Conservation (phyloP, 1,139 yeast species). For the Waltiozyma sp. region DNA sequence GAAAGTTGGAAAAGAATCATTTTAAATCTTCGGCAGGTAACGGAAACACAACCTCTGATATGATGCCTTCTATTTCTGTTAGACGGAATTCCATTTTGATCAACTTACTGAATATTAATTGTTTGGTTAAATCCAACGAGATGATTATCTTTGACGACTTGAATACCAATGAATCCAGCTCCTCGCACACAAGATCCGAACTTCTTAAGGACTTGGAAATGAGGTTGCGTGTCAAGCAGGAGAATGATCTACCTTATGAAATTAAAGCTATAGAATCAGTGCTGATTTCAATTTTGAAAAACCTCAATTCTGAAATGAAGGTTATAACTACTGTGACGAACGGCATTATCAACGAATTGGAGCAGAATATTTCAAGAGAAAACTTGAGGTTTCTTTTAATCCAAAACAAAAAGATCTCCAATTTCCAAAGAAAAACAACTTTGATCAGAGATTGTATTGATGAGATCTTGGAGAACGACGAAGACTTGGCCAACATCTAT, state of each 20-base stretch:
- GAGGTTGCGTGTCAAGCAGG: slow-evolving; percentile 21
- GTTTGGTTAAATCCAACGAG: slow-evolving; percentile 51
- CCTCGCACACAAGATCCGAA: slow-evolving; percentile 27
- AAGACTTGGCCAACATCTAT: slow-evolving; percentile 80
- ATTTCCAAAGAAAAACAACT: slow-evolving; percentile 56
- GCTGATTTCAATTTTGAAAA: slow-evolving; percentile 70
- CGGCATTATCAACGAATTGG: slow-evolving; percentile 49
- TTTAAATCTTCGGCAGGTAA: neutral
- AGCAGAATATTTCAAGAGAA: slow-evolving; percentile 58
- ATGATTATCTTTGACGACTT: slow-evolving; percentile 62
- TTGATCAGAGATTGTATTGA: slow-evolving; percentile 63
- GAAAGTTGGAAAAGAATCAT: slow-evolving; percentile 58
- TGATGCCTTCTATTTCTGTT: slow-evolving; percentile 63
- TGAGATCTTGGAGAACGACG: slow-evolving; percentile 73
- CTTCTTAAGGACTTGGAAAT: slow-evolving; percentile 38
- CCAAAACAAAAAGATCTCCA: slow-evolving; percentile 53
- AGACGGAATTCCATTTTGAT: slow-evolving; percentile 50
- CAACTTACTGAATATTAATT: slow-evolving; percentile 58
- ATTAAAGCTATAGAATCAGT: slow-evolving; percentile 85
- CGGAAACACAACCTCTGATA: slow-evolving; percentile 33
- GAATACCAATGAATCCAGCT: slow-evolving; percentile 21
- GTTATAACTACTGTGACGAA: slow-evolving; percentile 65
- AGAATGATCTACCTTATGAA: slow-evolving; percentile 41
- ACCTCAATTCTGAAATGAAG: slow-evolving; percentile 76
- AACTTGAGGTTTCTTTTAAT: slow-evolving; percentile 56